Percentiles rank a stretch among this genome's conserved stretches.
Evolutionary conservation across 2,329 filamentous ascomycete species (phyloP).

Genomic region (Arthrobotrys entomopaga): DNA sequence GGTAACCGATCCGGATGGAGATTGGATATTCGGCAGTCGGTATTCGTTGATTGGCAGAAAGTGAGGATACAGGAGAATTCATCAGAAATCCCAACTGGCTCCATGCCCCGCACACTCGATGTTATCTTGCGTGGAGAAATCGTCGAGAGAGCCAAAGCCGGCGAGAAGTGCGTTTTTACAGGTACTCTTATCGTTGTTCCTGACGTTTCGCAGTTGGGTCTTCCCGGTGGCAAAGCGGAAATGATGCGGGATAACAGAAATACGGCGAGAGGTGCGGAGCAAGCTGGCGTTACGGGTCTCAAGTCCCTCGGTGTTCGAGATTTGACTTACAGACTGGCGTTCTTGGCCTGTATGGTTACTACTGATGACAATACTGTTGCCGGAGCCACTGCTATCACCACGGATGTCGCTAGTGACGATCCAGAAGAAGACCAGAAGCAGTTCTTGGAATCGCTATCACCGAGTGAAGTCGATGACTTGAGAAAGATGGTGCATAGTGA

Average conservation of each 20-base stretch:
- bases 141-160: slow-evolving; percentile 95
- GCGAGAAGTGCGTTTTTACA: slow-evolving; percentile 98
- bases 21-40: slow-evolving; percentile 95
- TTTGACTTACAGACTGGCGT: slow-evolving; percentile 93
- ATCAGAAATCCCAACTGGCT: slow-evolving; percentile 96
- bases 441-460: slow-evolving; percentile 84
- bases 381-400: slow-evolving; percentile 84
- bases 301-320: slow-evolving; percentile 94
- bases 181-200: slow-evolving; percentile 95
- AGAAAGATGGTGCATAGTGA: slow-evolving; percentile 93
- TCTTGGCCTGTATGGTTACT: slow-evolving; percentile 94
- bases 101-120: slow-evolving; percentile 98
- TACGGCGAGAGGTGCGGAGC: slow-evolving; percentile 70
- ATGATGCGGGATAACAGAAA: slow-evolving; percentile 84
- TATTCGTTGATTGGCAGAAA: slow-evolving; percentile 99
- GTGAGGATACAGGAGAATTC: slow-evolving; percentile 98
- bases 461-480: slow-evolving; percentile 88
- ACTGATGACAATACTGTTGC: slow-evolving; percentile 80
- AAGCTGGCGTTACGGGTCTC: slow-evolving; percentile 81
- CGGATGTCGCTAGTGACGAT: slow-evolving; percentile 46
- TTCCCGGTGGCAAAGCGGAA: slow-evolving; percentile 84
- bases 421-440: slow-evolving; percentile 72
- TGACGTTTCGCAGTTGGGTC: slow-evolving; percentile 91
- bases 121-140: slow-evolving; percentile 96
- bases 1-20: slow-evolving; percentile 93